Evolutionary conservation across 1,139 yeast species (phyloP), one percentile per base, ranked within the genome.

Genomic region (Hyphopichia khmerensis): DNA sequence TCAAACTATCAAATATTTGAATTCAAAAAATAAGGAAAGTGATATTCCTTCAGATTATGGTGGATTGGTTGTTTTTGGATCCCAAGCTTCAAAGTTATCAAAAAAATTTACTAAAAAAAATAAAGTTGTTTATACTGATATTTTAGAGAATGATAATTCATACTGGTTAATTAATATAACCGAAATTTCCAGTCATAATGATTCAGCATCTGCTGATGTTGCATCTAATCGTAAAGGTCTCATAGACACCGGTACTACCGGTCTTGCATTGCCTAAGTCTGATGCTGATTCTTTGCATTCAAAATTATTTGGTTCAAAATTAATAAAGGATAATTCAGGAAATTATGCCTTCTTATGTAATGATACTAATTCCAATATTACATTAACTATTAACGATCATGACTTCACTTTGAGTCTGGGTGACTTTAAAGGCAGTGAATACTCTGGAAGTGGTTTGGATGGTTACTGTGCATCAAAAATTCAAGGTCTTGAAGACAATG

Each of bases 241-340:
- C 35, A 65, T 83, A 23, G 90, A 83, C 54, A 79, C 87, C 11
- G 89, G 88, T 15, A 82, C 88, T 2, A 82, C 88, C 0, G 77
- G 84, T 2, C 60, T 82, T 21, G 79, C 80, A 6, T 60, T 81
- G 40, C 82, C 87, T 2, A 61, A 73, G n/a, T 62, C 59, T 17
- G 87, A 83, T 52, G 87, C 88, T 2, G 52, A 70, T 34, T 60
- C 48, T 21, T 44, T 83, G 13, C 88, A 83, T 53, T 54, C 76
- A 13, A 33, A 43, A 32, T 44, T 65, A 19, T 79, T 68, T 52
- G 82, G 84, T 42, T 51, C 60, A 19, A 59, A 65, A 30, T 64
- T 80, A 7, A 60, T 78, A 42, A 72, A 83, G 10, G 87, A 82
- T 55, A 79, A 81, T 17, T 56, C 71, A 26, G 71, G 71, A 1